These are phyloP conservation scores for Talaromyces sp. DNA, from an alignment of 2,329 filamentous ascomycete genomes.

Conservation along the genomic window DNA sequence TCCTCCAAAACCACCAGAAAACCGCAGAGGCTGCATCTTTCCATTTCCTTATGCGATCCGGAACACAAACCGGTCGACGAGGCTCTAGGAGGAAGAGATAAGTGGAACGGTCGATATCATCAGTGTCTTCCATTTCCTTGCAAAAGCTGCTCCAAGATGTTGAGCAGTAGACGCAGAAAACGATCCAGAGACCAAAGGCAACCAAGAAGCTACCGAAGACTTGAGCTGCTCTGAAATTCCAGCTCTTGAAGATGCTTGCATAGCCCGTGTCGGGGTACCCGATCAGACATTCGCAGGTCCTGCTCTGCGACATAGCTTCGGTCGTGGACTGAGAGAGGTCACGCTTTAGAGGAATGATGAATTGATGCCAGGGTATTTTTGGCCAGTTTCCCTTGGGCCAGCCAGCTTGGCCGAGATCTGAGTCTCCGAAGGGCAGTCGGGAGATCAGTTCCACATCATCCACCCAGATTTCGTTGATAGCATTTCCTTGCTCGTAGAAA, in stretches of 20 bases:
- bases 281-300: background rate
- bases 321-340: background rate
- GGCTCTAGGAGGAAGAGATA: no score
- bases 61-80: no score
- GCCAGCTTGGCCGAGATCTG: constrained; percentile 40
- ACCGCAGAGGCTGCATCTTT: no score
- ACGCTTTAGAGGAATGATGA: constrained; percentile 40
- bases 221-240: background rate
- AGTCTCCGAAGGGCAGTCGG: constrained; percentile 42
- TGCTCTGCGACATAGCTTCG: background rate
- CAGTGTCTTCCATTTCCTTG: background rate
- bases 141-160: background rate
- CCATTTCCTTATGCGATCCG: no score
- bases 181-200: background rate
- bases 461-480: constrained; percentile 43
- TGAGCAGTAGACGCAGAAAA: background rate
- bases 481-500: constrained; percentile 40
- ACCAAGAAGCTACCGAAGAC: background rate
- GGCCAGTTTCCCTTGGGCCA: constrained; percentile 37
- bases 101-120: no score
- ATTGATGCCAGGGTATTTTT: constrained; percentile 45
- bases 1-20: no score
- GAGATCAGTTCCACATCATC: constrained; percentile 42
- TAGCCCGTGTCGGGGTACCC: background rate
- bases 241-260: background rate